Evolutionary conservation across 495 filamentous ascomycete species (phyloP).

Genomic region (Trichoderma reesei): DNA sequence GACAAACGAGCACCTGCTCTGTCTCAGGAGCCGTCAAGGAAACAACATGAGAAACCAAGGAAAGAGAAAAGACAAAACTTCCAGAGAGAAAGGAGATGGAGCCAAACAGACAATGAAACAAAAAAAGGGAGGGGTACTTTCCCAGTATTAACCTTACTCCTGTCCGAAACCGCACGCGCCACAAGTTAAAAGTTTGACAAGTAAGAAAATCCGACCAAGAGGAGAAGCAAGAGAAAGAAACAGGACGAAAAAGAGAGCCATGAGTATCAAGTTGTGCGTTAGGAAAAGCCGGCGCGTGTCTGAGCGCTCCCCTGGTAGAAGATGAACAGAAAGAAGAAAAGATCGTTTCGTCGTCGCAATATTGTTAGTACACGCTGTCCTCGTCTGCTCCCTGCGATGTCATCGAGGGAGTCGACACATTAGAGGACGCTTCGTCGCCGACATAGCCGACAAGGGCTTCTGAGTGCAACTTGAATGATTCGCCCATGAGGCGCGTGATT

Average conservation of each 20-base stretch:
- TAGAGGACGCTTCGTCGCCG: conserved; percentile 57
- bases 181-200: conserved; percentile 21
- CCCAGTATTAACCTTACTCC: conserved; percentile 16
- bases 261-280: conserved; percentile 9
- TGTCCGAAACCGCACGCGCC: conserved; percentile 22
- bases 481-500: conserved; percentile 95
- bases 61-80: conserved; percentile 3
- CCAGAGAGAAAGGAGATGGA: too few species aligned
- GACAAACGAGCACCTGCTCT: conserved; percentile 11
- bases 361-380: conserved; percentile 47
- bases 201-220: conserved; percentile 10
- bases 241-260: conserved; percentile 18
- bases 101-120: background rate
- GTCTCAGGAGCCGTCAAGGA: conserved; percentile 10
- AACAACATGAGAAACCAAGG: conserved; percentile 7
- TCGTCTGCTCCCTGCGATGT: conserved; percentile 51
- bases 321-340: conserved; percentile 17
- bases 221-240: conserved; percentile 22
- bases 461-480: conserved; percentile 93
- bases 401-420: conserved; percentile 51
- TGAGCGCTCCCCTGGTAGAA: background rate
- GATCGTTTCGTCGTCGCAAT: conserved; percentile 31
- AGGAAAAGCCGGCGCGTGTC: conserved; percentile 10
- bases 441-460: conserved; percentile 91
- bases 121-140: background rate